phyloP scores from a whole-genome alignment of 108 stramenopile genomes.

The Fragilariopsis cylindrus region DNA sequence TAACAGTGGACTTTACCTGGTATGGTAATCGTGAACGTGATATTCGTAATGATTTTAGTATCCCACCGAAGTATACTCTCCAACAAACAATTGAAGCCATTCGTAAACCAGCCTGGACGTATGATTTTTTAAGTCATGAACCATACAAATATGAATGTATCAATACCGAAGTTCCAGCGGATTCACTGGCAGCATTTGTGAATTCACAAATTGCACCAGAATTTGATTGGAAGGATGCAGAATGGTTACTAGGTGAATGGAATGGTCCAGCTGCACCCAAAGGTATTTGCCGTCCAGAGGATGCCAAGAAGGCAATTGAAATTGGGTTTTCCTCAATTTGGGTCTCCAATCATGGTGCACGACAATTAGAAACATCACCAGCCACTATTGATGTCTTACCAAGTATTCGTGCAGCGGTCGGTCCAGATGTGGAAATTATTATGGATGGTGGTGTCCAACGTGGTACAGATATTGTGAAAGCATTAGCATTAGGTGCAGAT shows the following conservation, averaged over 20 bases:
- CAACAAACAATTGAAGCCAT: conserved; percentile 85
- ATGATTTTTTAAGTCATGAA: conserved; percentile 86
- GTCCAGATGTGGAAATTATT: conserved; percentile 92
- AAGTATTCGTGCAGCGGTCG: conserved; percentile 91
- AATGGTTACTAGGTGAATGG: conserved; percentile 95
- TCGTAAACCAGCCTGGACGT: conserved; percentile 88
- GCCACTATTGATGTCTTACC: conserved; percentile 96
- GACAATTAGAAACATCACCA: conserved; percentile 94
- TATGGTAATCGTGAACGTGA: conserved; percentile 96
- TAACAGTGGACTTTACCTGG: conserved; percentile 97
- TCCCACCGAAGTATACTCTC: conserved; percentile 89
- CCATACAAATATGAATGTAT: conserved; percentile 91
- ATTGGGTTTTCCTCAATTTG: conserved; percentile 96
- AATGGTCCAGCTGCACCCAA: conserved; percentile 91
- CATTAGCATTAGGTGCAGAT: conserved; percentile 93
- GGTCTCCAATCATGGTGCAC: conserved; percentile 98
- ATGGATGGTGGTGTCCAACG: conserved; percentile 97
- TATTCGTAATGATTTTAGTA: conserved; percentile 95
- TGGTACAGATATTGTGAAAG: conserved; percentile 97
- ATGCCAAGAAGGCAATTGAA: conserved; percentile 87
- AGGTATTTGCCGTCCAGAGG: conserved; percentile 95
- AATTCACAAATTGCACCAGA: conserved; percentile 93
- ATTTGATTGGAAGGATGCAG: conserved; percentile 95
- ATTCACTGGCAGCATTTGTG: conserved; percentile 93
- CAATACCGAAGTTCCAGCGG: conserved; percentile 88